These are phyloP conservation scores for Annulohypoxylon truncatum DNA, from an alignment of 2,329 filamentous ascomycete genomes.

Conservation along the genomic window DNA sequence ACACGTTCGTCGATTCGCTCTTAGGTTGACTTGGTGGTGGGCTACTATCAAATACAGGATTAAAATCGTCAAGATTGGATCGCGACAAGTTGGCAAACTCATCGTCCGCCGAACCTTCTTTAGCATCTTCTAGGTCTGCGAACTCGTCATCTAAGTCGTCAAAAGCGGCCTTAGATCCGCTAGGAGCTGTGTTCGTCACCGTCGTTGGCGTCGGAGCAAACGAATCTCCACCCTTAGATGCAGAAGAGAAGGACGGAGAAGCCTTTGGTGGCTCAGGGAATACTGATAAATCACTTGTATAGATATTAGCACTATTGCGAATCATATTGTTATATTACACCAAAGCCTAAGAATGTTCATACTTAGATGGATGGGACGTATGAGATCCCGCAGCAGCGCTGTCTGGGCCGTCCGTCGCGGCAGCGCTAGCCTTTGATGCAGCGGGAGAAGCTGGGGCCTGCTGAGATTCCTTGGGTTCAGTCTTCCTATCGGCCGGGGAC, in stretches of 20 bases:
- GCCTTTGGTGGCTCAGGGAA: conserved; percentile 52
- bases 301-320: conserved; percentile 41
- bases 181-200: conserved; percentile 49
- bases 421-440: conserved; percentile 47
- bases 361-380: conserved; percentile 48
- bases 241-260: conserved; percentile 53
- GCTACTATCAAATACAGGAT: conserved; percentile 82
- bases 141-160: conserved; percentile 85
- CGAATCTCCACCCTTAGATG: conserved; percentile 49
- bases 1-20: conserved; percentile 59
- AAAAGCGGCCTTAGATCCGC: conserved; percentile 67
- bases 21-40: conserved; percentile 66
- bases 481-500: conserved; percentile 57
- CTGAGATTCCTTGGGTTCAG: conserved; percentile 44
- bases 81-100: conserved; percentile 81
- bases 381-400: conserved; percentile 38
- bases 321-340: conserved; percentile 4
- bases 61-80: conserved; percentile 80
- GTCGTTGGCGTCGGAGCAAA: conserved; percentile 53
- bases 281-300: conserved; percentile 45
- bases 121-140: conserved; percentile 84
- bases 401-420: conserved; percentile 48
- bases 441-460: conserved; percentile 46
- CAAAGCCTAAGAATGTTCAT: conserved; percentile 36
- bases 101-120: conserved; percentile 82